Base-by-base conservation (phyloP, 2,329 filamentous ascomycete genomes). In the Pyricularia pennisetigena region DNA sequence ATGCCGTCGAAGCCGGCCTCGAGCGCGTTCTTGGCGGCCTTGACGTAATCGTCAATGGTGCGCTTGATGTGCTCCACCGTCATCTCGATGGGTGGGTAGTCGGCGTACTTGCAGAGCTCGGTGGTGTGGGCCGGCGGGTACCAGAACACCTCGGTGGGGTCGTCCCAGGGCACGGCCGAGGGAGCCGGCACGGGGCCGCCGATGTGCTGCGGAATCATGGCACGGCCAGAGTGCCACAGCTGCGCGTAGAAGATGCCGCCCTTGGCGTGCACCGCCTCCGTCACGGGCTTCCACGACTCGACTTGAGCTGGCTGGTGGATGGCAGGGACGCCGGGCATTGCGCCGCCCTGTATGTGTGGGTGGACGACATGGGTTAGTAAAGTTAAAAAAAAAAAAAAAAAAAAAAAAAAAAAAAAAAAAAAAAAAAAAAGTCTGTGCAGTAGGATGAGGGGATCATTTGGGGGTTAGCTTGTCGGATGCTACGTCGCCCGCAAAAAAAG, bases 1-100 rank as follows among this genome's bases (percentile, higher is more conserved):
- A 82, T 75, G 9, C 78, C 79, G 65, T 82, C 78, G 35, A 83
- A 87, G 0, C 86, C 86, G 66, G 80, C 81, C 14, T 54, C 41
- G 28, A 89, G 79, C 0, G 86, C 86, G 10, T 75, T 75, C 70
- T 75, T 77, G 0, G 78, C 77, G 0, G 77, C 74, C 0, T 69
- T 63, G 63, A 74, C 72, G 67, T 74, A 79, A 67, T 77, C 75
- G 0, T 32, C 59, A 0, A 79, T 74, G 2, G 70, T 79, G 64
- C 69, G 73, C 70, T 74, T 71, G 64, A 80, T 75, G 79, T 85
- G 82, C 0, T 79, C 77, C 30, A 79, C 75, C 0, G 79, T 81
- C 73, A 79, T 71, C 69, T 80, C 71, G 68, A 80, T 80, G 67
- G 77, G 79, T 61, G 66, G 64, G 12, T 66, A 26, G 6, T 26